Evolutionary conservation across 2,329 filamentous ascomycete genomes (phyloP), one percentile per base, ranked within the genome.

Genomic region (Verticillium nubilum): DNA sequence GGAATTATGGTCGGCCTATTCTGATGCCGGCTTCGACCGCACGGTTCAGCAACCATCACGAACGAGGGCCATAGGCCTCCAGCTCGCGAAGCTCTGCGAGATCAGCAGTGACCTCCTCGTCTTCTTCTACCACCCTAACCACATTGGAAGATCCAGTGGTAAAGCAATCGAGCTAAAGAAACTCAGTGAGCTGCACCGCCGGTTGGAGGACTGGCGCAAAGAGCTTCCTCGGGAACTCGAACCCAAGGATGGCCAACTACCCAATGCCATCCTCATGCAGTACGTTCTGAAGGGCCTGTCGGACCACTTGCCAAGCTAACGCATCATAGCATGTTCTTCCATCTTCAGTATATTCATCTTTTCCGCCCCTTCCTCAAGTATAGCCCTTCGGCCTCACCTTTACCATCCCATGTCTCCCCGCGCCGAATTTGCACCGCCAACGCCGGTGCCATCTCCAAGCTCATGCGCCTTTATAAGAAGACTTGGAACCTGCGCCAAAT

Each of bases 301-400:
- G 47, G 37, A 29, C 5, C 15, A 52, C 17, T 57, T 25, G 2
- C 5, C 3, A 26, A 1, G 37, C 66, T 76, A 57, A 75, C 63
- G 5, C 54, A 23, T 29, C 28, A 9, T 67, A 97, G 93, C 77
- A 98, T 98, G 93, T 97, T 98, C 75, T 97, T 94, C 73, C 93
- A 98, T 69, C 82, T 98, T 1, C 86, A 97, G 54, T 96, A 96
- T 70, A 96, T 98, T 61, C 93, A 98, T 69, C 86, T 98, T 4
- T 98, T 97, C 78, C 87, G 94, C 5, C 94, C 95, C 0, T 98
- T 98, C 70, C 82, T 98, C 56, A 97, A 95, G 72, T 98, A 97
- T 70, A 89, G 86, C 3, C 91, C 90, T 55, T 78, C 85, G 6
- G 88, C 87, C 1, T 97, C 93, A 1, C 94, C 92, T 1, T 81